A percentile compares a stretch with the other conserved stretches of the same genome.
Evolutionary conservation across 495 filamentous ascomycete species (phyloP).

Genomic region (Clavariopsis aquatica): DNA sequence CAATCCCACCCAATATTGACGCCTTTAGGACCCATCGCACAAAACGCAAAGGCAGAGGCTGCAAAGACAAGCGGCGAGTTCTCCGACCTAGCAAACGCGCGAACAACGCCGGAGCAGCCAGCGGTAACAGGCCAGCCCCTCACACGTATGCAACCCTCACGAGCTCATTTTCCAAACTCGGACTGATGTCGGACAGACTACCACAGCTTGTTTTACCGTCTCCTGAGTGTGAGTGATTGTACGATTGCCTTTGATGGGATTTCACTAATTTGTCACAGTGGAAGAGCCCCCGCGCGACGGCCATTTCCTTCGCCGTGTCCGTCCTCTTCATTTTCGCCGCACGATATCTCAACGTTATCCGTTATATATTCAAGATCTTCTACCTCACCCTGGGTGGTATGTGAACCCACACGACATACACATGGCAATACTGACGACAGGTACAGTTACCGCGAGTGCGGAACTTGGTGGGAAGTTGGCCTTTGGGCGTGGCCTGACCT

Average conservation of each 20-base stretch:
- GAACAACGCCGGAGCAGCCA: constrained; percentile 64
- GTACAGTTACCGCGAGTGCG: constrained; percentile 65
- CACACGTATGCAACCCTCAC: constrained; percentile 60
- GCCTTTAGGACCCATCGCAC: constrained; percentile 68
- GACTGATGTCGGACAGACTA: constrained; percentile 59
- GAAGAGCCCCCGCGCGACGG: constrained; percentile 77
- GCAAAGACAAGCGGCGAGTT: constrained; percentile 73
- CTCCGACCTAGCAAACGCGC: constrained; percentile 70
- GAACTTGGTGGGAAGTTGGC: constrained; percentile 77
- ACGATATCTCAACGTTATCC: constrained; percentile 85
- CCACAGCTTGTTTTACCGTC: constrained; percentile 90
- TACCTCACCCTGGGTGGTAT: constrained; percentile 68
- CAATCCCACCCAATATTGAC: constrained; percentile 17
- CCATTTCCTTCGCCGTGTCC: constrained; percentile 72
- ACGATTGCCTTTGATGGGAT: constrained; percentile 18
- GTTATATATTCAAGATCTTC: constrained; percentile 83
- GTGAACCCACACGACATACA: constrained; percentile 33
- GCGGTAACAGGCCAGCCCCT: constrained; percentile 83
- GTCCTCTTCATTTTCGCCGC: constrained; percentile 82
- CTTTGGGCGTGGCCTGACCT: constrained; percentile 75
- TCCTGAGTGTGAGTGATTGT: constrained; percentile 65
- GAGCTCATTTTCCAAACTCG: not conserved
- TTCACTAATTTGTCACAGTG: constrained; percentile 53
- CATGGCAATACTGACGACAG: constrained; percentile 22
- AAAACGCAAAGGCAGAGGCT: constrained; percentile 72